A percentile compares a stretch with the other conserved stretches of the same genome.
phyloP scores from a whole-genome alignment of 2,329 filamentous ascomycete genomes.

The Penicillium polonicum region DNA sequence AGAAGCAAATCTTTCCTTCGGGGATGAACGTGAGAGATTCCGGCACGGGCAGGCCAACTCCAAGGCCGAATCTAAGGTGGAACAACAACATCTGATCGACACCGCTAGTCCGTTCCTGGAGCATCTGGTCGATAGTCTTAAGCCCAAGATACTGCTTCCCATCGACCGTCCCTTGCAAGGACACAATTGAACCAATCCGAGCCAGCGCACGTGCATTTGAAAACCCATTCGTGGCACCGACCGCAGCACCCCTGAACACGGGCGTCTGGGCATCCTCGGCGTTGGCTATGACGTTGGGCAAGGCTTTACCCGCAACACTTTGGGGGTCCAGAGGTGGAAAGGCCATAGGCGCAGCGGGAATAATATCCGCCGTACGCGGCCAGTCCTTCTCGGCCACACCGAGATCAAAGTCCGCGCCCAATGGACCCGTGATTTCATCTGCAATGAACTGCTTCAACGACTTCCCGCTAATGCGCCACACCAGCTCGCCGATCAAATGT shows the following conservation, averaged over 20 bases:
- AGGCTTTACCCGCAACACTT: constrained; percentile 33
- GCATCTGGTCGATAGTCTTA: constrained; percentile 46
- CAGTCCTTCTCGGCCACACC: constrained; percentile 46
- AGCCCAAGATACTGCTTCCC: constrained; percentile 42
- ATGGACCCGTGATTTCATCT: constrained; percentile 45
- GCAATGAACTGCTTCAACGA: constrained; percentile 46
- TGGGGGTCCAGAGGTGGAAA: constrained; percentile 17
- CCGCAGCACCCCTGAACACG: constrained; percentile 41
- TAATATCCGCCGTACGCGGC: constrained; percentile 40
- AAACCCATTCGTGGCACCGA: constrained; percentile 49
- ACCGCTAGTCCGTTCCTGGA: constrained; percentile 46
- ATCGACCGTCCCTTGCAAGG: constrained; percentile 34
- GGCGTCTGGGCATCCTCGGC: constrained; percentile 26
- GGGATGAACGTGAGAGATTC: constrained; percentile 27
- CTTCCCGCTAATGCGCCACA: constrained; percentile 44
- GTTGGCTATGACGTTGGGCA: constrained; percentile 27
- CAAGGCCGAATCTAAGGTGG: constrained; percentile 45
- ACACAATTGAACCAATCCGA: constrained; percentile 43
- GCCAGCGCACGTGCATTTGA: constrained; percentile 47
- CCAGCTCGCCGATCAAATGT: constrained; percentile 46
- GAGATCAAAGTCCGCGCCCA: constrained; percentile 50
- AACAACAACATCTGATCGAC: constrained; percentile 41
- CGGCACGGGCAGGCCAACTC: constrained; percentile 40
- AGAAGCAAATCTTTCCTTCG: constrained; percentile 39
- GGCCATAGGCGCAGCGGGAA: constrained; percentile 29